These are phyloP conservation scores for Saturnispora bothae DNA, from an alignment of 805 yeast species.

Conservation along the genomic window DNA sequence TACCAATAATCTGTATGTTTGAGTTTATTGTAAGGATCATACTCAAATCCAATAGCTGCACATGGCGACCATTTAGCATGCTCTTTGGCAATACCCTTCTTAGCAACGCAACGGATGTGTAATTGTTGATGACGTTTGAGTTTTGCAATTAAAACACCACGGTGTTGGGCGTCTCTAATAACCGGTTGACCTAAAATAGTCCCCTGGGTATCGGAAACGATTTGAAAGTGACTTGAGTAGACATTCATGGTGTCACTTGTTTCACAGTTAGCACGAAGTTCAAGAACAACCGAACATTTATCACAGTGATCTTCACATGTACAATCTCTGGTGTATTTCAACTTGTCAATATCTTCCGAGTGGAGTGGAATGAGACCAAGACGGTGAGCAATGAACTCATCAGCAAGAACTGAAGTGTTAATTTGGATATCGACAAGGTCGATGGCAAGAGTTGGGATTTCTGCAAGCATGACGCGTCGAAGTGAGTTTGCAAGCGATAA, in stretches of 20 bases:
- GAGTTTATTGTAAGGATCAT: constrained; percentile 98
- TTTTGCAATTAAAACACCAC: constrained; percentile 88
- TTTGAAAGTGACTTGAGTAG: constrained; percentile 65
- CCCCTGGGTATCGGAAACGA: constrained; percentile 27
- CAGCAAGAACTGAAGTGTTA: constrained; percentile 92
- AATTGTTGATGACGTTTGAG: constrained; percentile 88
- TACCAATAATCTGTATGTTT: constrained; percentile 96
- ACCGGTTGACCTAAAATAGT: constrained; percentile 69
- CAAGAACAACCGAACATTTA: constrained; percentile 82
- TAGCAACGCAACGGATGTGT: constrained; percentile 84
- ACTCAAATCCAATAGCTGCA: constrained; percentile 91
- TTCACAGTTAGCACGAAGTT: constrained; percentile 76
- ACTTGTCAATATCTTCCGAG: constrained; percentile 70
- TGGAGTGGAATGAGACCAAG: constrained; percentile 86
- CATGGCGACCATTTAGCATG: constrained; percentile 99
- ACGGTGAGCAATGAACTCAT: constrained; percentile 91
- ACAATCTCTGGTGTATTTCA: constrained; percentile 89
- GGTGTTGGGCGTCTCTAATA: constrained; percentile 59
- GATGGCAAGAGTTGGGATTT: constrained; percentile 93
- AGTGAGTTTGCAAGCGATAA: constrained; percentile 85
- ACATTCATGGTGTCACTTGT: constrained; percentile 82
- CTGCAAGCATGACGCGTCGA: constrained; percentile 87
- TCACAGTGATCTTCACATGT: constrained; percentile 97
- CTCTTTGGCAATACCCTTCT: constrained; percentile 94
- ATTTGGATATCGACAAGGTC: constrained; percentile 91